phyloP scores from a whole-genome alignment of 345 rosid genomes.

The Theobroma cacao region DNA sequence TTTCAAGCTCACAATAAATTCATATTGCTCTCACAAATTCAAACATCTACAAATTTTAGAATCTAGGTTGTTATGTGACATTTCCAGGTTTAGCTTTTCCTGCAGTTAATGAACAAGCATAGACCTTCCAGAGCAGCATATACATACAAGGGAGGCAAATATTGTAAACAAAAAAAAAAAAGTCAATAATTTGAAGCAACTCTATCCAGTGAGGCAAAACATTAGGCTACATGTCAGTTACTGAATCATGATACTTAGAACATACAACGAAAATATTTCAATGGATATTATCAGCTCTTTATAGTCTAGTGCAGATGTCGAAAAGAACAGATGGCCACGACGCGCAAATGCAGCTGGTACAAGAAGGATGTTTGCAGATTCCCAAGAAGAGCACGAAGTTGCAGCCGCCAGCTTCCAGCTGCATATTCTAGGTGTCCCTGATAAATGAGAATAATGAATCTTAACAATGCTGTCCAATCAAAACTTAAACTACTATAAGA shows the following conservation, averaged over 20 bases:
- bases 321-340: not conserved
- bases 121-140: not conserved
- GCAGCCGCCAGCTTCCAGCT: constrained; percentile 7
- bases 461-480: not conserved
- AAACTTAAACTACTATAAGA: not conserved
- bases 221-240: constrained; percentile 14
- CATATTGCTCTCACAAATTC: constrained; percentile 3
- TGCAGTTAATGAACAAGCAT: constrained; percentile 16
- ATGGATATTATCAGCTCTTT: constrained; percentile 4
- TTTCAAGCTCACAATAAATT: not conserved
- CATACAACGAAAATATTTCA: constrained; percentile 13
- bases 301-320: not conserved
- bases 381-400: not conserved
- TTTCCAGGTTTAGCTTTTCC: not conserved
- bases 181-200: constrained; percentile 7
- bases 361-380: constrained; percentile 1
- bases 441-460: not conserved
- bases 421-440: constrained; percentile 18
- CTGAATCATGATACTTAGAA: constrained; percentile 16
- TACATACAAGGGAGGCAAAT: not conserved
- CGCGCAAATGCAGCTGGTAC: constrained; percentile 7
- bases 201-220: constrained; percentile 8
- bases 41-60: not conserved
- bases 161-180: too few relatives aligned
- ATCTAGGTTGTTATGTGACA: not conserved